Evolutionary conservation across 2,329 filamentous ascomycete species (phyloP).

Genomic region (Chaetomium sp.): DNA sequence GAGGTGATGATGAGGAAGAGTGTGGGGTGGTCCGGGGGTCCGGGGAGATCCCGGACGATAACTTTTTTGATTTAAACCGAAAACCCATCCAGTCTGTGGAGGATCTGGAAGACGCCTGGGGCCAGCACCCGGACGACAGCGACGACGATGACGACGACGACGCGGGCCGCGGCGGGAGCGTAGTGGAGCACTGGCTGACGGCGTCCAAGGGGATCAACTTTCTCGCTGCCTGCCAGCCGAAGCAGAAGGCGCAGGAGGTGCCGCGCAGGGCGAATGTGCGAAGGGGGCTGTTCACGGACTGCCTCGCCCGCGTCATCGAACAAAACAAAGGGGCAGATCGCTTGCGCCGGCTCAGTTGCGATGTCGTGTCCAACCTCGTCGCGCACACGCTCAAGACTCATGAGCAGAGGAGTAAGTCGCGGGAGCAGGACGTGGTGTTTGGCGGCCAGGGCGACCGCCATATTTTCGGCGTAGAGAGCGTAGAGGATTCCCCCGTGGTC

Average conservation of each 20-base stretch:
- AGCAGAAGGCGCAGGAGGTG: not conserved
- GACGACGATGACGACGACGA: not conserved
- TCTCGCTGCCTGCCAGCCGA: not conserved
- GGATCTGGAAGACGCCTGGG: not conserved
- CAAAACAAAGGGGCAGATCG: not conserved
- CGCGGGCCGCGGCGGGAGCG: not conserved
- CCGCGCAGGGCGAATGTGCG: not conserved
- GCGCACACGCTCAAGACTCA: not conserved
- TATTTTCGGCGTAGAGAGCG: not conserved
- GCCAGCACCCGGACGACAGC: not conserved
- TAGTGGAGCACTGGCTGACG: not conserved
- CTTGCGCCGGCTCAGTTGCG: not conserved
- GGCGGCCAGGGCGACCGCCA: not conserved
- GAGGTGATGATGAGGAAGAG: no score
- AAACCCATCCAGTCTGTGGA: not conserved
- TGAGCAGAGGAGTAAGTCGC: not conserved
- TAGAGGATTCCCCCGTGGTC: not conserved
- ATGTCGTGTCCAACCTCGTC: not conserved
- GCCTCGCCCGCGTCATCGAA: not conserved
- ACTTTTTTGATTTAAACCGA: not conserved
- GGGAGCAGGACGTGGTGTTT: not conserved
- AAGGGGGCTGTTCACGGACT: not conserved
- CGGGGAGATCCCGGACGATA: not conserved
- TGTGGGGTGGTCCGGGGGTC: not conserved
- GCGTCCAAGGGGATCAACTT: not conserved